Evolutionary conservation across 352 stramenopile species (phyloP).

Genomic region (Nannochloropsis limnetica): DNA sequence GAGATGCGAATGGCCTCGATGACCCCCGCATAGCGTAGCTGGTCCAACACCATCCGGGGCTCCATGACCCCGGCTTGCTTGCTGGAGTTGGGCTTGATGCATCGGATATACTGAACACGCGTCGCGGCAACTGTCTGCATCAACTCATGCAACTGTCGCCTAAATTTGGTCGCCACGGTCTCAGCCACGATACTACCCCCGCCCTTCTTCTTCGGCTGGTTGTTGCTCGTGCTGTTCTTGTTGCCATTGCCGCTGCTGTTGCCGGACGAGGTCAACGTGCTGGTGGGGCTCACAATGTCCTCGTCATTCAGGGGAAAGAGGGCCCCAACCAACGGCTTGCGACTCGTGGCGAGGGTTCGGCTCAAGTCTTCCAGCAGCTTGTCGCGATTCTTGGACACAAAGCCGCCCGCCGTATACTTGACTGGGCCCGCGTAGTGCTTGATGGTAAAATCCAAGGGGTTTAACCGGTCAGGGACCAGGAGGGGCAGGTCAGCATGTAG

Average conservation of each 20-base stretch:
- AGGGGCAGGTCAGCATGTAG: conserved; percentile 25
- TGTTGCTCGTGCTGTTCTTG: not conserved
- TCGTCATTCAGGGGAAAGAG: conserved; percentile 1
- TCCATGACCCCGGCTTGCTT: conserved; percentile 65
- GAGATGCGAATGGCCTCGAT: conserved; percentile 79
- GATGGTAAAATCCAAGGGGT: conserved; percentile 47
- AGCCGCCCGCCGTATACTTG: conserved; percentile 49
- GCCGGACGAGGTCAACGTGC: no score
- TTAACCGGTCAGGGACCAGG: conserved; percentile 28
- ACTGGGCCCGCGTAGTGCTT: conserved; percentile 54
- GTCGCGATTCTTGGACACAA: conserved; percentile 55
- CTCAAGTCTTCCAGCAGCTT: conserved; percentile 37
- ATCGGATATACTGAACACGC: conserved; percentile 83
- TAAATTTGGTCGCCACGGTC: conserved; percentile 55
- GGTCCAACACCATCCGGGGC: conserved; percentile 61
- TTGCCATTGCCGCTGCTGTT: no score
- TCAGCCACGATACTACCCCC: conserved; percentile 17
- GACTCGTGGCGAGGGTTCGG: not conserved
- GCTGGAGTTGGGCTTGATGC: conserved; percentile 89
- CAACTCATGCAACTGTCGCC: conserved; percentile 57
- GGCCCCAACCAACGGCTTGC: not conserved
- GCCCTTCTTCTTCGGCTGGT: not conserved
- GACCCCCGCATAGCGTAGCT: conserved; percentile 73
- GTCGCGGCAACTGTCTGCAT: conserved; percentile 78
- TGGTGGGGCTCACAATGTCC: not conserved